Evolutionary conservation across 192 early-diverging fungal species (phyloP), one percentile per base, ranked within the genome.

Genomic region (Umbelopsis isabellina): DNA sequence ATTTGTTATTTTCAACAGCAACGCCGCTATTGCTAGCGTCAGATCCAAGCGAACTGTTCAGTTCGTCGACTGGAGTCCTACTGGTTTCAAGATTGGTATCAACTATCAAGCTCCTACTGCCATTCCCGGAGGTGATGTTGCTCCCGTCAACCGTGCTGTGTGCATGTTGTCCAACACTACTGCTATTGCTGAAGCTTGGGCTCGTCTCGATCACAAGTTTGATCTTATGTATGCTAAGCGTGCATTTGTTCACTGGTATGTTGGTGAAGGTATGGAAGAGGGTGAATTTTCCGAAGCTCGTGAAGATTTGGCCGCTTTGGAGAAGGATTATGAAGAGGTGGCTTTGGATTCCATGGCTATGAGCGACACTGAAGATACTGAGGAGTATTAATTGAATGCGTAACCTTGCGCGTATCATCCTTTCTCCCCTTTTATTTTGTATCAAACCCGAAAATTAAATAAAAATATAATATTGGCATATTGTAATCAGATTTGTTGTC

Each of bases 1-100:
- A 13, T 2, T 35, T 18, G 12, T 35, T 35, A 15, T n/a, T 11
- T 30, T 35, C 55, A 25, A 10, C 7, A 61, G 55, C 71, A 94
- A 93, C 70, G 86, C 90, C 72, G 88, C 87, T 55, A 90, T 93
- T 76, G 69, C 79, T 69, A 85, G 71, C 52, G 83, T 91, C 70
- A 82, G 90, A 66, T 83, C 80, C 52, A 93, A 92, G 80, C 84
- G 88, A 80, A 79, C 83, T 52, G 76, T 84, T 49, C 79, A 83
- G 66, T 98, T 98, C 75, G 93, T 97, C 25, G 94, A 97, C 82
- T 98, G 97, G 97, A 96, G 95, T 79, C 97, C 97, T 51, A 96
- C 93, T 86, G 92, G 90, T 82, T 91, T 95, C 83, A 95, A 98
- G 89, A 90, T 83, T 20, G 86, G 78, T 70, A 75, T 75, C 67